These are phyloP conservation scores for Linum lewisii DNA, from an alignment of 345 rosid genomes.

Conservation along the genomic window DNA sequence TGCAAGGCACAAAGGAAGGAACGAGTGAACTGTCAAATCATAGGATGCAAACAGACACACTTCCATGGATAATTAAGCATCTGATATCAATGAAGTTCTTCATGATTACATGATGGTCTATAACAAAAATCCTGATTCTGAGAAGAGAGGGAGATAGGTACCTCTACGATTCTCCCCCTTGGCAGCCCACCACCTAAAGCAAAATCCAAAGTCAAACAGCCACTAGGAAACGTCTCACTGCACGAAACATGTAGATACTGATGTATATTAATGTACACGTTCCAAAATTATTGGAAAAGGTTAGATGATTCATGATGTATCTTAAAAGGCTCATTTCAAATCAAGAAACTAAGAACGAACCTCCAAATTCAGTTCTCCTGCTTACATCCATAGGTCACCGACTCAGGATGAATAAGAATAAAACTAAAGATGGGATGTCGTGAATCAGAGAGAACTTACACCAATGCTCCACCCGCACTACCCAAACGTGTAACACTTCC, in stretches of 20 bases:
- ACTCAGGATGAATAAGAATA: not conserved
- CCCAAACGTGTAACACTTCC: constrained; percentile 96
- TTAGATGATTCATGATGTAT: not conserved
- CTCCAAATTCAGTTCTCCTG: not conserved
- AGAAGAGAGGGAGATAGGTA: constrained; percentile 10
- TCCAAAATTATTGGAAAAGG: not conserved
- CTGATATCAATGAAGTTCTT: too few relatives aligned
- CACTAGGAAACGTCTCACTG: constrained; percentile 94
- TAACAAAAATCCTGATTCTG: constrained; percentile 3
- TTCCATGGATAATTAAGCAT: too few relatives aligned
- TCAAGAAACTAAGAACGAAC: not conserved
- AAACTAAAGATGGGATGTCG: not conserved
- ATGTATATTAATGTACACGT: not conserved
- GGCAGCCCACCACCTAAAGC: constrained; percentile 98
- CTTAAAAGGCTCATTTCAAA: not conserved
- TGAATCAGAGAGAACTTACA: constrained; percentile 38
- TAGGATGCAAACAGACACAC: too few relatives aligned
- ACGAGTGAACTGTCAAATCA: too few relatives aligned
- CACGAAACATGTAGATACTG: constrained; percentile 11
- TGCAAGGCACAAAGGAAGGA: too few relatives aligned
- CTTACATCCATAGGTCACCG: not conserved
- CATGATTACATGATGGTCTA: too few relatives aligned
- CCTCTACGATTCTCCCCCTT: constrained; percentile 93
- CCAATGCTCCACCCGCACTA: constrained; percentile 87
- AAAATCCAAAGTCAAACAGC: constrained; percentile 82